These are phyloP conservation scores for Iris macrosiphon DNA, from an alignment of 106 monocot species.

Conservation along the genomic window DNA sequence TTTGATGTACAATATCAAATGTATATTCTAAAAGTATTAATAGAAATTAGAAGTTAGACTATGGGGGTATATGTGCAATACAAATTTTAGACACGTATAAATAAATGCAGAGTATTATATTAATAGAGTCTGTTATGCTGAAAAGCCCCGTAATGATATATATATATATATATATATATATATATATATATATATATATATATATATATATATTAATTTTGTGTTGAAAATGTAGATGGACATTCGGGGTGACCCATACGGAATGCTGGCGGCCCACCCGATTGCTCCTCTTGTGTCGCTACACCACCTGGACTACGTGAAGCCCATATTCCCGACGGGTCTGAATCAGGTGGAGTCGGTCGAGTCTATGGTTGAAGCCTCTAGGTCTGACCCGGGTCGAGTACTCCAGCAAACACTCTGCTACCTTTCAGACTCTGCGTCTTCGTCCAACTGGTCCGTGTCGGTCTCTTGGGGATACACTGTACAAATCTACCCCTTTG, in stretches of 20 bases:
- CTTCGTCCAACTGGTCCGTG: conserved; percentile 47
- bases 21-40: too few relatives aligned
- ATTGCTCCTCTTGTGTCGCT: conserved; percentile 70
- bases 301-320: conserved; percentile 68
- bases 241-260: conserved; percentile 56
- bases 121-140: too few relatives aligned
- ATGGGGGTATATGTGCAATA: too few relatives aligned
- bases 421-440: conserved; percentile 27
- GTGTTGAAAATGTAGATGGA: conserved; percentile 36
- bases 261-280: conserved; percentile 86
- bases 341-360: conserved; percentile 35
- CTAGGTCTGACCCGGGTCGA: conserved; percentile 45
- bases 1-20: too few relatives aligned
- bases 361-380: conserved; percentile 27
- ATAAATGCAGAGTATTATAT: too few relatives aligned
- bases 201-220: neutral
- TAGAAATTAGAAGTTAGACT: too few relatives aligned
- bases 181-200: neutral
- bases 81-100: too few relatives aligned
- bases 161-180: too few relatives aligned
- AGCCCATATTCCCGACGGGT: conserved; percentile 32
- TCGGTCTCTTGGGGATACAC: conserved; percentile 92
- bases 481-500: conserved; percentile 53
- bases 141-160: too few relatives aligned
- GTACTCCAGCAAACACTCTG: conserved; percentile 66